Conservation (phyloP, 1,284 basidiomycete species). For the Malassezia japonica region DNA sequence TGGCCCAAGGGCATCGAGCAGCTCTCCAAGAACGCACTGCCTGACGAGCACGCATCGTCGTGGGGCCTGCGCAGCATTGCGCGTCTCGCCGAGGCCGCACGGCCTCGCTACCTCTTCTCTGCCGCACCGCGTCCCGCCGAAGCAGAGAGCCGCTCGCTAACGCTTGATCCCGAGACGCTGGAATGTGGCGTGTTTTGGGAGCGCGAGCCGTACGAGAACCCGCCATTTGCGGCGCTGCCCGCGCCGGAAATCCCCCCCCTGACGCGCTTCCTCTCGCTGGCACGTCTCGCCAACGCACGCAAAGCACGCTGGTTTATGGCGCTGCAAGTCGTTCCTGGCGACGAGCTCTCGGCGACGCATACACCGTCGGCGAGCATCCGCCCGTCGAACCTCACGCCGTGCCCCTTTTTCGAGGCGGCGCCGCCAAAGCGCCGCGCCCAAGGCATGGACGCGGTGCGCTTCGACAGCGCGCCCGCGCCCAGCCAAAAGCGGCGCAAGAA, state of each 20-base stretch:
- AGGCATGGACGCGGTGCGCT: not conserved
- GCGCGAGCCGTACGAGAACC: slow-evolving; percentile 33
- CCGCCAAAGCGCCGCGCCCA: not conserved
- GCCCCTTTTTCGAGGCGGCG: not conserved
- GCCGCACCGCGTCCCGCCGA: slow-evolving; percentile 18
- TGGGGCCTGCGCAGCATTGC: slow-evolving; percentile 37
- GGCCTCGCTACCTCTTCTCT: slow-evolving; percentile 39
- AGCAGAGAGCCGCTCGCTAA: slow-evolving; percentile 6
- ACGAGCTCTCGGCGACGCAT: not conserved
- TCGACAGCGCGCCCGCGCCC: not conserved
- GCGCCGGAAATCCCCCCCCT: slow-evolving; percentile 4
- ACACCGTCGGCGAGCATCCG: not conserved
- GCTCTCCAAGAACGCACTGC: slow-evolving; percentile 19
- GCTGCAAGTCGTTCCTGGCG: slow-evolving; percentile 10
- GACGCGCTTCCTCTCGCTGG: slow-evolving; percentile 39
- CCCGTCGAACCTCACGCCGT: slow-evolving; percentile 21
- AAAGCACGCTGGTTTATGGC: slow-evolving; percentile 44
- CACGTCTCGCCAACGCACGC: slow-evolving; percentile 31
- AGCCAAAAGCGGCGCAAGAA: not conserved
- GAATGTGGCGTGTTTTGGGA: slow-evolving; percentile 38
- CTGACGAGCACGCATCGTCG: slow-evolving; percentile 21
- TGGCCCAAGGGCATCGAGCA: slow-evolving; percentile 36
- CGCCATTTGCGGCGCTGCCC: slow-evolving; percentile 9
- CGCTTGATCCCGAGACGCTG: slow-evolving; percentile 6
- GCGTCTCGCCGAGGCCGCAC: slow-evolving; percentile 19